Evolutionary conservation across 169 alveolate species (phyloP), one percentile per base, ranked within the genome.

Genomic region (Theileria parva): DNA sequence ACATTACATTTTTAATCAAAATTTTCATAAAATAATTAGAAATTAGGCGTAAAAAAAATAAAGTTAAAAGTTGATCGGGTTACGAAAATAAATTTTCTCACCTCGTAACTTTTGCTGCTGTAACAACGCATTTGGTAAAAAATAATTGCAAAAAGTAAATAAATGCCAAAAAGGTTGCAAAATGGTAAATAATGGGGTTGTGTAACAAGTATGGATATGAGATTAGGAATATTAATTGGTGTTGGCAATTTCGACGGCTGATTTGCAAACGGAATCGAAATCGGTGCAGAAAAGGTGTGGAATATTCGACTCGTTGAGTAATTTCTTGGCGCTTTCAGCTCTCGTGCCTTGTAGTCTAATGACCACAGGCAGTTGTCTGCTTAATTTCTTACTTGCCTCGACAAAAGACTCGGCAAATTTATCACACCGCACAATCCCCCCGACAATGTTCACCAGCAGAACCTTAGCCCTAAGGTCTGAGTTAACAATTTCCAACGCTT

Each of bases 341-440:
- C 94, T 96, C n/a, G 98, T 97, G 65, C 99, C 99, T 66, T 94
- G 96, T 61, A 96, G 86, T 77, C 99, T 86, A 32, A 96, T 87
- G 48, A 96, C 97, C 66, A 96, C 95, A 13, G 99, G 98, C 77
- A 93, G 92, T 28, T 89, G 73, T 88, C 94, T 87, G n/a, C 79
- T 77, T 2, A 92, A 71, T 21, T 83, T 77, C 64, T 92, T 87
- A 65, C 91, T 80, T 34, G 99, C 99, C 59, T 87, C 93, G 34
- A 96, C 91, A 53, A 95, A 85, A 19, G 97, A 97, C 15, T 80
- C 66, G 1, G 97, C 98, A 71, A 96, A 93, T 57, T 92, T 85
- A 75, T 96, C 99, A 81, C 98, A 95, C 64, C 95, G 89, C 89
- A 96, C 93, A 78, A 97, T 97, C 59, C 99, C 99, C 70, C 98